Base-by-base conservation (phyloP, 164 flowering plant genomes). In the Amborella trichopoda region DNA sequence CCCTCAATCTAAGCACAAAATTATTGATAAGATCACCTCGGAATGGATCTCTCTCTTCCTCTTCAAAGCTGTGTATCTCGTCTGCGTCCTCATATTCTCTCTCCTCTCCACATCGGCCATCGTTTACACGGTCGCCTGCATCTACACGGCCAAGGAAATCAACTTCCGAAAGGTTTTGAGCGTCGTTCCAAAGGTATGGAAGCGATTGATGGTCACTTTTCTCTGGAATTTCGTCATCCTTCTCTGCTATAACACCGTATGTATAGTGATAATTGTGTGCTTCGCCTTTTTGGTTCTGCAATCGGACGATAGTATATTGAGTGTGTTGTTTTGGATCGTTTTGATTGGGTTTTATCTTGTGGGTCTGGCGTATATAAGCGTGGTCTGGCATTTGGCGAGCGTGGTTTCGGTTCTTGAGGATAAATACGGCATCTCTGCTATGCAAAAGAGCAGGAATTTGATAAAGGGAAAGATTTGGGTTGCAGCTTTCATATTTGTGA, bases 151-250 rank as follows among this genome's bases (percentile, higher is more conserved):
- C 32, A 55, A 56, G 11, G 59, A 65, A 2, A 38, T 70, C 14
- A 36, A 60, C 16, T 67, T 61, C 61, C 13, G 8, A 8, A 64
- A 52, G 39, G 53, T 70, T 40, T 44, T 73, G 55, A 49, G 48
- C 44, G 75, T 70, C n/a, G 71, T 70, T 38, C 78, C 78, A 3
- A 67, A 58, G 45, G 73, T 73, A 9, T 73, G 73, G 75, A 67
- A 57, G 50, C 27, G 75, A 43, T 61, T 73, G 21, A 53, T 60
- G 64, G 39, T 53, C 38, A 60, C 64, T 3, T 60, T 60, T 32
- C 27, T 52, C 20, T 40, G 39, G 37, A 48, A 20, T 17, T 47
- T 53, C 28, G 9, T 28, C 25, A 48, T 49, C 17, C 0, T 45
- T 13, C 41, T 61, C 11, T 13, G 11, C 4, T 61, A 55, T 56